Evolutionary conservation across 2,329 filamentous ascomycete species (phyloP), one percentile per base, ranked within the genome.

Genomic region (Pseudocercospora pini-densiflorae): DNA sequence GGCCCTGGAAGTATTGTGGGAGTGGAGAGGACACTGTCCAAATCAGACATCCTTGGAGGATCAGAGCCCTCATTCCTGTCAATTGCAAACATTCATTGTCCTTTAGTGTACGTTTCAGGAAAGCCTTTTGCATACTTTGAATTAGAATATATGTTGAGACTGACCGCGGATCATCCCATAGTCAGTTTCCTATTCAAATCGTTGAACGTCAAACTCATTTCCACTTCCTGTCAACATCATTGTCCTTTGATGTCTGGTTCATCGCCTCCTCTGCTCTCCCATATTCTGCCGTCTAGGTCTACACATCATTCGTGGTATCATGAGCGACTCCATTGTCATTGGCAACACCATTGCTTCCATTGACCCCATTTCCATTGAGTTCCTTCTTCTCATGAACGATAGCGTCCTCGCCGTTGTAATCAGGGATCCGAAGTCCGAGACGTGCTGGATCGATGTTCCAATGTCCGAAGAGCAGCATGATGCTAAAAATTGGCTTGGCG

Each of bases 401-500:
- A 14, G 45, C 45, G 10, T 49, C 45, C 8, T 63, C 64, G 23
- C 49, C 73, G 27, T 71, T 62, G 24, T 68, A 68, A 16, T 82
- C 80, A n/a, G 74, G 71, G 47, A 82, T 78, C 5, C 72, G 67
- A 16, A 88, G 77, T 1, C 87, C 87, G 21, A 90, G 77, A 4
- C 81, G 77, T 8, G 79, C 77, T 8, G 86, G 84, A 21, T 87
- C 83, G 51, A 89, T 89, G 62, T 84, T 85, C 54, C 86, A 81
- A 72, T 89, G 87, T 0, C 86, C 86, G 76, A 80, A 85, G 36
- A 90, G 77, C 0, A 90, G 79, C 1, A 88, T 70, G 5, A 81
- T 78, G 1, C 85, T 85, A 70, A 90, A 90, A 8, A 85, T 78
- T 1, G 86, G 86, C 77, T 90, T 90, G 2, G 88, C 83, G 1